phyloP scores from a whole-genome alignment of 495 filamentous ascomycete species.

The Collariella sp. region DNA sequence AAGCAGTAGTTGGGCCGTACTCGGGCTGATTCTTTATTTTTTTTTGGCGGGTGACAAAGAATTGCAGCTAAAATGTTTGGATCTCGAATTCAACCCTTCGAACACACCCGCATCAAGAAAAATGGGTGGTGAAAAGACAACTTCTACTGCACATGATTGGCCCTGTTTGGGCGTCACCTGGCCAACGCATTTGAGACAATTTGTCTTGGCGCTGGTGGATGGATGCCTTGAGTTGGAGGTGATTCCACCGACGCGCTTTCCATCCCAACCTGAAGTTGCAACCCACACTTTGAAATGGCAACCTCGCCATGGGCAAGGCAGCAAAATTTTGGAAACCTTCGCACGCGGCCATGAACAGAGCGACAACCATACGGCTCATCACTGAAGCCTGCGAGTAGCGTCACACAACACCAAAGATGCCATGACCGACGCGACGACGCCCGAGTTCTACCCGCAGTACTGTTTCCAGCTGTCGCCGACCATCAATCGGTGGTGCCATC shows the following conservation, averaged over 20 bases:
- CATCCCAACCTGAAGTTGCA: conserved; percentile 1
- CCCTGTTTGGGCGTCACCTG: conserved; percentile 9
- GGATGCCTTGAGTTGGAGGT: not conserved
- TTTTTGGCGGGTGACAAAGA: no score
- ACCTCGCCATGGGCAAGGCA: not conserved
- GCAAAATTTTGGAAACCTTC: not conserved
- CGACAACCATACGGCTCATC: not conserved
- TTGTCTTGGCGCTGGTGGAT: not conserved
- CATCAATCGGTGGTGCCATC: conserved; percentile 71
- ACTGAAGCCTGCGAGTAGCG: conserved; percentile 1
- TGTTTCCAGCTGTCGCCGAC: conserved; percentile 81
- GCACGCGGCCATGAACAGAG: not conserved
- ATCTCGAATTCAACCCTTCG: no score
- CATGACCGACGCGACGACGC: conserved; percentile 40
- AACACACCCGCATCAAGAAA: no score
- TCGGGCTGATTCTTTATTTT: no score
- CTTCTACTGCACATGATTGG: not conserved
- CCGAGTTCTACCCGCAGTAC: conserved; percentile 65
- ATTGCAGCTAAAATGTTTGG: no score
- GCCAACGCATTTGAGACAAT: conserved; percentile 7
- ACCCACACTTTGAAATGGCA: not conserved
- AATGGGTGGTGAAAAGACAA: not conserved
- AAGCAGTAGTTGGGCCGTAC: no score
- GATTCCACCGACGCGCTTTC: not conserved
- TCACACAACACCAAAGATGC: conserved; percentile 29